Evolutionary conservation across 768 basidiomycete genomes (phyloP).

Genomic region (Mycena alexandri): DNA sequence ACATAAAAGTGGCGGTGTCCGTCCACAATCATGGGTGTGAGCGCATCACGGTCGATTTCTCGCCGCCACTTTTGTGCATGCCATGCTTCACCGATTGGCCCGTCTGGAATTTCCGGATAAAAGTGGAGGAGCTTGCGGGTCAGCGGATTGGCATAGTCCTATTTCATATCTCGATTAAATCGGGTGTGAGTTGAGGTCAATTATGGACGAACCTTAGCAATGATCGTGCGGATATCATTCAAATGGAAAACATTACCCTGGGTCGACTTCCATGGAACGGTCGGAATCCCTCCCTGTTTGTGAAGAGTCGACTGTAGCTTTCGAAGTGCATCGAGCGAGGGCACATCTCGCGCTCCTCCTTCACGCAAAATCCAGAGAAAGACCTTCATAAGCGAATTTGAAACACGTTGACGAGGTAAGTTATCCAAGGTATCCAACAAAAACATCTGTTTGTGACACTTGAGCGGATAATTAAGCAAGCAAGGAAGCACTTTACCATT

Average conservation of each 20-base stretch:
- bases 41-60: conserved; percentile 8
- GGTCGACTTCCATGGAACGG: conserved; percentile 3
- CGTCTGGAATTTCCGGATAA: conserved; percentile 11
- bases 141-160: conserved; percentile 13
- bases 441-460: conserved; percentile 15
- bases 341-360: conserved; percentile 5
- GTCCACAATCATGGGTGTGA: conserved; percentile 15
- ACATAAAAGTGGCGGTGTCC: conserved; percentile 22
- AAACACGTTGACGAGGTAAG: conserved; percentile 10
- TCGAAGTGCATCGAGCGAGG: neutral
- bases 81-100: conserved; percentile 12
- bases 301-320: conserved; percentile 1
- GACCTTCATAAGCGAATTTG: conserved; percentile 18
- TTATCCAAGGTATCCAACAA: conserved; percentile 5
- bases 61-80: conserved; percentile 18
- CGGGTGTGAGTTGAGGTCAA: neutral
- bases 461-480: neutral
- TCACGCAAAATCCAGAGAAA: conserved; percentile 15
- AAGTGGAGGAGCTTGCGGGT: conserved; percentile 5
- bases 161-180: too few species aligned
- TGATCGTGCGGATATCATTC: conserved; percentile 4
- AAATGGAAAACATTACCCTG: conserved; percentile 8
- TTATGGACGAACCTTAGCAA: conserved; percentile 1
- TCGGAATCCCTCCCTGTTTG: neutral
- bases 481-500: neutral